Evolutionary conservation across 371 early-diverging fungal genomes (phyloP).

Genomic region (Lichtheimia ramosa): DNA sequence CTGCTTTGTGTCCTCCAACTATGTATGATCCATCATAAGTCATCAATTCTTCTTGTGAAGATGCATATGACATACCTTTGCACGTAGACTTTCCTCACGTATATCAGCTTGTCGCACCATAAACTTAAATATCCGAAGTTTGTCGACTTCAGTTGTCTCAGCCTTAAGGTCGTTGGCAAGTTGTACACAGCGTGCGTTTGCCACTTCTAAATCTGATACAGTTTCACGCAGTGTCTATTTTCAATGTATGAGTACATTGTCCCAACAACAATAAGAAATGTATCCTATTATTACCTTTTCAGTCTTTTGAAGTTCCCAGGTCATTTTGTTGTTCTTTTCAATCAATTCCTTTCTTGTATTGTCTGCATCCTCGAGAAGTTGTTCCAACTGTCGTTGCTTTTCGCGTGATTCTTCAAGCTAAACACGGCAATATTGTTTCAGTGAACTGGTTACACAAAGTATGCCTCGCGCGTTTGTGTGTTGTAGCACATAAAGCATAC

Average conservation of each 20-base stretch:
- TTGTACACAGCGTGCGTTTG: constrained; percentile 34
- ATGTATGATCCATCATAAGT: not conserved
- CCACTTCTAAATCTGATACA: constrained; percentile 31
- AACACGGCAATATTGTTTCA: constrained; percentile 1
- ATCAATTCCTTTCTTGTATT: constrained; percentile 22
- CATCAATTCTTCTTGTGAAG: not conserved
- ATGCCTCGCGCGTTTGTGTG: too few relatives aligned
- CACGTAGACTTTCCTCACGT: constrained; percentile 36
- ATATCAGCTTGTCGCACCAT: constrained; percentile 47
- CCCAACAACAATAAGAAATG: constrained; percentile 10
- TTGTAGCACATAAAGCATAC: too few relatives aligned
- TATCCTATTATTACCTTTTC: constrained; percentile 32
- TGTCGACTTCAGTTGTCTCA: constrained; percentile 38
- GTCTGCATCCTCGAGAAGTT: constrained; percentile 33
- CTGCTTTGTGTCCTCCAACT: constrained; percentile 48
- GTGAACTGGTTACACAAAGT: constrained; percentile 3
- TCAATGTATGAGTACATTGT: not conserved
- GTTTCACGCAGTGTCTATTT: constrained; percentile 33
- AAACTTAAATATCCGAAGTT: constrained; percentile 41
- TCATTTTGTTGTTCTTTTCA: constrained; percentile 25
- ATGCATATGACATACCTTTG: constrained; percentile 28
- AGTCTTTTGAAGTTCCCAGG: constrained; percentile 41
- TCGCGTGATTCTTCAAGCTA: constrained; percentile 28
- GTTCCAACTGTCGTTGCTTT: constrained; percentile 27
- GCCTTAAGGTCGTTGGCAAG: constrained; percentile 31